Conservation (phyloP, 1,284 basidiomycete genomes). For the Tylopilus sp. region DNA sequence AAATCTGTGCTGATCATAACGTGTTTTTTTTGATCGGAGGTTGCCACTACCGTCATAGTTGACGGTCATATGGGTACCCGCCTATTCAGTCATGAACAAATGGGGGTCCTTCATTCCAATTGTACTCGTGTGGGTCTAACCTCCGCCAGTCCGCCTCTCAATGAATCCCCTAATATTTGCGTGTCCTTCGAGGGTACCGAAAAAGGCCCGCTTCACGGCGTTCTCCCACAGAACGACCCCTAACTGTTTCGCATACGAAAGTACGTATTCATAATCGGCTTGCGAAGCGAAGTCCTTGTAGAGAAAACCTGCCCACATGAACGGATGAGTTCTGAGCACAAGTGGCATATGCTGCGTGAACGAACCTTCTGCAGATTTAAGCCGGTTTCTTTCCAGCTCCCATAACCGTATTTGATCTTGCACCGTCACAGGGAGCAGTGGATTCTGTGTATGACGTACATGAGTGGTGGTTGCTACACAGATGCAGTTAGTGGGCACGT, state of each 20-base stretch:
- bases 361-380: slow-evolving; percentile 88
- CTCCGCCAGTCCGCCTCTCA: slow-evolving; percentile 66
- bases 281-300: slow-evolving; percentile 90
- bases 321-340: slow-evolving; percentile 7
- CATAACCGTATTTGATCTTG: slow-evolving; percentile 98
- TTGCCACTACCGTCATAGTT: neutral
- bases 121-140: slow-evolving; percentile 27
- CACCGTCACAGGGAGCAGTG: slow-evolving; percentile 93
- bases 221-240: slow-evolving; percentile 87
- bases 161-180: slow-evolving; percentile 84
- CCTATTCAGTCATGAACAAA: slow-evolving; percentile 13
- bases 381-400: slow-evolving; percentile 96
- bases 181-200: slow-evolving; percentile 86
- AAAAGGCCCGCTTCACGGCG: slow-evolving; percentile 79
- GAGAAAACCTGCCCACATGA: slow-evolving; percentile 73
- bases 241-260: slow-evolving; percentile 87
- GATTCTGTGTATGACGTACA: slow-evolving; percentile 67
- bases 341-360: slow-evolving; percentile 32
- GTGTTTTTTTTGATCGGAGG: slow-evolving; percentile 9
- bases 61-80: neutral
- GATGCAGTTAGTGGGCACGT: slow-evolving; percentile 34
- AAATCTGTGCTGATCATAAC: slow-evolving; percentile 27
- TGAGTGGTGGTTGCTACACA: slow-evolving; percentile 19
- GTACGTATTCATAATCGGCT: slow-evolving; percentile 89
- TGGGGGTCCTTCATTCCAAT: slow-evolving; percentile 15